phyloP scores from a whole-genome alignment of 2,329 filamentous ascomycete species.

The Leptosphaerulina australis region DNA sequence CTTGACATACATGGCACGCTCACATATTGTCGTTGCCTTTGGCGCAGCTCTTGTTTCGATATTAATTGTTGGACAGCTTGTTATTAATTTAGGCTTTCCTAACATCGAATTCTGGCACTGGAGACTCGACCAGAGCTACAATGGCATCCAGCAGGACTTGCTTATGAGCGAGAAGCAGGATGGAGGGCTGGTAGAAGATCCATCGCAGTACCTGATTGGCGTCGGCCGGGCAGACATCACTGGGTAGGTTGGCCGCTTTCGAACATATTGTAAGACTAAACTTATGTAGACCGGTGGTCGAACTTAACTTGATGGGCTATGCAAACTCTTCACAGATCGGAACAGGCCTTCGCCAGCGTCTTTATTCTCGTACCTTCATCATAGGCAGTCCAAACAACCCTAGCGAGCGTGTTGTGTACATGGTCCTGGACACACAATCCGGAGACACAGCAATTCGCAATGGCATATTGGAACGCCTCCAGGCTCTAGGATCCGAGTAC shows the following conservation, averaged over 20 bases:
- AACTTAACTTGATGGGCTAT: constrained; percentile 91
- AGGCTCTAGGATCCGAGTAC: constrained; percentile 72
- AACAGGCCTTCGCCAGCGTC: constrained; percentile 80
- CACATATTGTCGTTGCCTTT: constrained; percentile 47
- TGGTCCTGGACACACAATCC: constrained; percentile 84
- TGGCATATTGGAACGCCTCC: constrained; percentile 80
- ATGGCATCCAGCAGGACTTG: constrained; percentile 32
- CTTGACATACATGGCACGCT: constrained; percentile 47
- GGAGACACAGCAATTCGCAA: constrained; percentile 88
- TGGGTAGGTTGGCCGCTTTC: constrained; percentile 55
- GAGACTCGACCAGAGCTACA: constrained; percentile 30
- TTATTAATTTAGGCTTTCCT: constrained; percentile 44
- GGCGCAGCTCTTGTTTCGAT: constrained; percentile 43
- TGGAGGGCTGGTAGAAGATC: constrained; percentile 40
- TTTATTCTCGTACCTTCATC: constrained; percentile 90
- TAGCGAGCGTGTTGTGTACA: constrained; percentile 78
- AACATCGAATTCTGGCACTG: constrained; percentile 47
- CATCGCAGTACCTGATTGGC: constrained; percentile 65
- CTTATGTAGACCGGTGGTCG: constrained; percentile 73
- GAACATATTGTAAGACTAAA: background rate
- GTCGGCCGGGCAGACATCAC: constrained; percentile 76
- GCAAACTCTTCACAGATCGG: constrained; percentile 84
- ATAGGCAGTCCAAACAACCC: constrained; percentile 71
- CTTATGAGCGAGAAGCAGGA: constrained; percentile 39
- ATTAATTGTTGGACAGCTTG: constrained; percentile 45